phyloP scores from a whole-genome alignment of 345 rosid species.

The Luvunga scandens region DNA sequence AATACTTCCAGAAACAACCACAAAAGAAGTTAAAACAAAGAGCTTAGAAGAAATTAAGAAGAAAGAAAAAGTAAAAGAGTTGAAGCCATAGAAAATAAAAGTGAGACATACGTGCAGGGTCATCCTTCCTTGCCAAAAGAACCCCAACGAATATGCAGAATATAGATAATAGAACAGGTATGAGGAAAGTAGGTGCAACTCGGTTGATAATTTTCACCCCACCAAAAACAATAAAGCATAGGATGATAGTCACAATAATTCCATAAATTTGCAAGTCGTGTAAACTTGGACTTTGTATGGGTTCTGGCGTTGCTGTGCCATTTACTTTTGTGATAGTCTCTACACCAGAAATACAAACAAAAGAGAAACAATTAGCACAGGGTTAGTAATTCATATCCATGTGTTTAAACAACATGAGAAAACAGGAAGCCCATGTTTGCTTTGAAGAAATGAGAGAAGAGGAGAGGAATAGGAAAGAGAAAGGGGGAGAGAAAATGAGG shows the following conservation, averaged over 20 bases:
- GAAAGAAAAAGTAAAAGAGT: not conserved
- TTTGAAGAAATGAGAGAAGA: too few species aligned
- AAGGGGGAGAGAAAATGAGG: too few species aligned
- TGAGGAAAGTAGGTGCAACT: constrained; percentile 96
- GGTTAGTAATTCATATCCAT: not conserved
- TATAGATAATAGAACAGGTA: constrained; percentile 85
- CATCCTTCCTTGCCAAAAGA: constrained; percentile 59
- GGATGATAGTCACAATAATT: constrained; percentile 77
- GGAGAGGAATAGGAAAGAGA: too few species aligned
- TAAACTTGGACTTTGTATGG: constrained; percentile 70
- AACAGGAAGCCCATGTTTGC: too few species aligned
- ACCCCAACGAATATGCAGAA: constrained; percentile 90
- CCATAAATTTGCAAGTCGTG: constrained; percentile 98
- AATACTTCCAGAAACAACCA: not conserved
- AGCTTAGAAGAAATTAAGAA: not conserved
- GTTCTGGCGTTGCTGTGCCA: constrained; percentile 52
- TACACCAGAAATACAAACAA: constrained; percentile 34
- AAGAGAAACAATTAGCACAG: constrained; percentile 12
- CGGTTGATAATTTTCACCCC: constrained; percentile 99
- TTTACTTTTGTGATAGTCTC: constrained; percentile 75
- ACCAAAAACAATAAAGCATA: constrained; percentile 97
- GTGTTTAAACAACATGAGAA: not conserved
- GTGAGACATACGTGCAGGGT: constrained; percentile 63
- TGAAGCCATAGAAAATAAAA: not conserved
- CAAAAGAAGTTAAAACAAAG: not conserved